Evolutionary conservation across 2,329 filamentous ascomycete species (phyloP).

Genomic region (Shiraia bambusicola): DNA sequence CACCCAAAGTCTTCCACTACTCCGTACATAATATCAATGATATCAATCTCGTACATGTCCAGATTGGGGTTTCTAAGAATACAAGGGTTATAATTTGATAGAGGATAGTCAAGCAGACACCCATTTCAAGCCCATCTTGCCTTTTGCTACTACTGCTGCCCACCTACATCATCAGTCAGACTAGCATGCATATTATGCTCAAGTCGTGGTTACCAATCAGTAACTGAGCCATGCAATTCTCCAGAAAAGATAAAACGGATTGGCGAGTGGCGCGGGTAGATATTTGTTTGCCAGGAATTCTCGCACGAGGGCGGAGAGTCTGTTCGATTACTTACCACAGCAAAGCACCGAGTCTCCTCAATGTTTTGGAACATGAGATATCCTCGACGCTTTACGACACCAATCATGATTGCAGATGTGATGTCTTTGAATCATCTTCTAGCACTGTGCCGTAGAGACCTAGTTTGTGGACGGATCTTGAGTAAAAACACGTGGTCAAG

Average conservation of each 20-base stretch:
- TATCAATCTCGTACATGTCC: no score
- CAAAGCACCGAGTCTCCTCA: conserved; percentile 51
- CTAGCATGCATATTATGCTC: neutral
- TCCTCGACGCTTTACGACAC: conserved; percentile 17
- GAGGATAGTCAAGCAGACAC: no score
- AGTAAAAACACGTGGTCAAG: no score
- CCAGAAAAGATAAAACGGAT: no score
- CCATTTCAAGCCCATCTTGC: no score
- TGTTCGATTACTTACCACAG: conserved; percentile 63
- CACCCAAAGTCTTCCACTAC: neutral
- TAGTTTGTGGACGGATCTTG: no score
- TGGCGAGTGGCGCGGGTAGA: conserved; percentile 27
- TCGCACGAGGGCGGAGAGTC: conserved; percentile 54
- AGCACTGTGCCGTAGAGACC: neutral
- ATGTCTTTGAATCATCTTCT: neutral
- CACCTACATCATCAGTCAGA: neutral
- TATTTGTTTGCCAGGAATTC: conserved; percentile 55
- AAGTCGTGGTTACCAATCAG: conserved; percentile 3
- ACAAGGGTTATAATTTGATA: no score
- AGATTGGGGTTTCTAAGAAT: no score
- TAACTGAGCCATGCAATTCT: no score
- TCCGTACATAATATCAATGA: no score
- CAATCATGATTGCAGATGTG: neutral
- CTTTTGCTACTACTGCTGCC: no score
- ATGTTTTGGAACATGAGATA: conserved; percentile 37